Evolutionary conservation across 2,329 filamentous ascomycete species (phyloP).

Genomic region (Zasmidium citrigriseum): DNA sequence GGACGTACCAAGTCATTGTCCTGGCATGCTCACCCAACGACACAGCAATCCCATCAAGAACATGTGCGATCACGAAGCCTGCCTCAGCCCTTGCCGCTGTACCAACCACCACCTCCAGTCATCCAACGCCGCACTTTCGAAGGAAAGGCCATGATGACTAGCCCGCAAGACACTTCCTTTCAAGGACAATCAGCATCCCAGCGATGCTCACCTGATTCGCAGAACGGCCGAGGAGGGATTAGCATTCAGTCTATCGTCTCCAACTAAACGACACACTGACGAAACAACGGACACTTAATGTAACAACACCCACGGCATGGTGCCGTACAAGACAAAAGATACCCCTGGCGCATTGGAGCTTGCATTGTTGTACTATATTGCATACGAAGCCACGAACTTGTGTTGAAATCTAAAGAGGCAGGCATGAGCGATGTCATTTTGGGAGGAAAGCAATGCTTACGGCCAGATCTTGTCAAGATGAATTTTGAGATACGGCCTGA

Average conservation of each 20-base stretch:
- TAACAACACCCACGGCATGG: neutral
- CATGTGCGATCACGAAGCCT: conserved; percentile 35
- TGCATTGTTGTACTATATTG: neutral
- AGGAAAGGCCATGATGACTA: conserved; percentile 16
- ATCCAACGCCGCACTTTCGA: conserved; percentile 19
- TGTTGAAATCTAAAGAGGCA: neutral
- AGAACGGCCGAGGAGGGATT: conserved; percentile 27
- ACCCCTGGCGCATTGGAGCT: neutral
- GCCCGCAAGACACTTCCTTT: conserved; percentile 20
- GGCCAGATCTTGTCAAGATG: too few relatives aligned
- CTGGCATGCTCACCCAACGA: conserved; percentile 25
- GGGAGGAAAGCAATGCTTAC: too few relatives aligned
- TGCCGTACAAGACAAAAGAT: neutral
- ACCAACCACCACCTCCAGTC: conserved; percentile 35
- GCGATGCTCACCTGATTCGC: conserved; percentile 27
- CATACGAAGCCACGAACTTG: neutral
- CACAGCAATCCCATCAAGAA: conserved; percentile 21
- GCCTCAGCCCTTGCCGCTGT: conserved; percentile 36
- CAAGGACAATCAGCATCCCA: conserved; percentile 6
- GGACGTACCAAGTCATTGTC: conserved; percentile 24
- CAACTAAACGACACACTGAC: conserved; percentile 7
- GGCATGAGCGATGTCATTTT: neutral
- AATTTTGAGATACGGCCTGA: too few relatives aligned
- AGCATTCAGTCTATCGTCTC: conserved; percentile 37
- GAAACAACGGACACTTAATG: neutral